Evolutionary conservation across 352 stramenopile species (phyloP).

Genomic region (Achlya hypogyna): DNA sequence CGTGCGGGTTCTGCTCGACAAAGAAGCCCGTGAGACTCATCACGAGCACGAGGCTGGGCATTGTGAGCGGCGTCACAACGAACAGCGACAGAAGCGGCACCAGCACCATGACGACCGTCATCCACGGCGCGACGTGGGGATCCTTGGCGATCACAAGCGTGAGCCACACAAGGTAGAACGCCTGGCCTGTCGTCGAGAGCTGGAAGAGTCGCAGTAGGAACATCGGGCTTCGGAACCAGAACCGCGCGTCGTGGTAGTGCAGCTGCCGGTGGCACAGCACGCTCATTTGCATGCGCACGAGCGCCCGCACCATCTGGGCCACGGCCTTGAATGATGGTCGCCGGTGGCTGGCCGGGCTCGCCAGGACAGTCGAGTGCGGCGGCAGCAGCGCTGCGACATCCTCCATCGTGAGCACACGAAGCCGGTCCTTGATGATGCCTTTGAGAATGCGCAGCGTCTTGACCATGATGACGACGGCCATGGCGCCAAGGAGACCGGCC

Average conservation of each 20-base stretch:
- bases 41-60: constrained; percentile 79
- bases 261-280: constrained; percentile 72
- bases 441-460: constrained; percentile 76
- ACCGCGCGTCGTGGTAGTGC: constrained; percentile 69
- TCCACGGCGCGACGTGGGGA: constrained; percentile 33
- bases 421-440: constrained; percentile 73
- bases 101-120: constrained; percentile 46
- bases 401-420: constrained; percentile 52
- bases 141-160: constrained; percentile 40
- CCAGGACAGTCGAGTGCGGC: background rate
- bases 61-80: constrained; percentile 75
- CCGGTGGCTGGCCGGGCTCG: background rate
- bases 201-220: constrained; percentile 72
- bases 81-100: constrained; percentile 56
- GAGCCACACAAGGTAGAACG: constrained; percentile 82
- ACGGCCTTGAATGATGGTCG: constrained; percentile 42
- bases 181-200: constrained; percentile 77
- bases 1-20: constrained; percentile 52
- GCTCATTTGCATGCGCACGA: constrained; percentile 85
- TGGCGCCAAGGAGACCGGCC: constrained; percentile 36
- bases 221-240: constrained; percentile 72
- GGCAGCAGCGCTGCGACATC: constrained; percentile 39
- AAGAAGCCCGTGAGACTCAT: constrained; percentile 84
- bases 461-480: constrained; percentile 77
- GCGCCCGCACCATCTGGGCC: constrained; percentile 47